Base-by-base conservation (phyloP, 345 rosid genomes). In the Populus ilicifolia region DNA sequence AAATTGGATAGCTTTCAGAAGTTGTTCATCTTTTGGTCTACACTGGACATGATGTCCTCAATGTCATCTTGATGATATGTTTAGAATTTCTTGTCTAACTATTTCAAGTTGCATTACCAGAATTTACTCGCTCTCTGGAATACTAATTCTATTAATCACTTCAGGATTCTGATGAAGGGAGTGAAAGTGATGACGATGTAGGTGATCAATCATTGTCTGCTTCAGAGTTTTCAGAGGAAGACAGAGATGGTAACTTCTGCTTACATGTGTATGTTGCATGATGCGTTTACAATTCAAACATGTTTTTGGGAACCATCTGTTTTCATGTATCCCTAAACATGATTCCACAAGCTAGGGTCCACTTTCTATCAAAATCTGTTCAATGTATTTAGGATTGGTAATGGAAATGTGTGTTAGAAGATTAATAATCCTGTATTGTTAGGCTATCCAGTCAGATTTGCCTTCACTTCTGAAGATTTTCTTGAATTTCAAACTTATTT, bases 111-210 rank as follows among this genome's bases (percentile, higher is more conserved):
- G 50, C 18, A 13, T 13, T 46, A 14, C 17, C 17, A 46, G 17
- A 13, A 46, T 46, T 46, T 18, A 74, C 27, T 46, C 6, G 8
- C 33, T 21, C 29, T 63, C 9, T 43, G 61, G 25, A 33, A 71
- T 52, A n/a, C 29, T 44, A 27, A 44, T 25, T 48, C 12, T 27
- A 16, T 21, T 56, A 9, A 50, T 33, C 13, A 23, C 36, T 61
- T 43, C 79, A 93, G 99, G 94, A 78, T 70, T 76, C 84, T 11
- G 87, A 86, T 61, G 89, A 83, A 56, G 91, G 73, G 30, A 84
- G 75, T 69, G 88, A 83, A 30, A 85, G 85, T 36, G 75, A 81
- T 74, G 73, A 56, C 46, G 77, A 80, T 74, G 73, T 8, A 46
- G 83, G 78, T 78, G 56, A 73, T 70, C 80, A 71, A 73, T 85